Evolutionary conservation across 192 early-diverging fungal genomes (phyloP), one percentile per base, ranked within the genome.

Genomic region (Entomortierella chlamydospora): DNA sequence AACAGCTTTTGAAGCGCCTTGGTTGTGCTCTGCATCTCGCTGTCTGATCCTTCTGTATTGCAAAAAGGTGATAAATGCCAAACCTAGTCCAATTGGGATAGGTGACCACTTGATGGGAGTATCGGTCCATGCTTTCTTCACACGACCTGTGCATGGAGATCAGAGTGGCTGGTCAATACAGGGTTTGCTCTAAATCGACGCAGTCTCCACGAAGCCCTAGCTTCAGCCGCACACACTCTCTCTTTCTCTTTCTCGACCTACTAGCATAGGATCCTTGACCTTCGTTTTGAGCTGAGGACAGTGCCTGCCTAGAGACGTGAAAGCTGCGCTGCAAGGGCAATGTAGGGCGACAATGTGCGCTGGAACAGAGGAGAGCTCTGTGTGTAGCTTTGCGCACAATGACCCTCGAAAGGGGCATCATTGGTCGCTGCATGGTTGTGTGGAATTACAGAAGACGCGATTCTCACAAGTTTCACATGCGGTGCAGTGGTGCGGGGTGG

Each of bases 21-120:
- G 77, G n/a, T 61, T 67, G 26, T 49, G 72, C 34, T 83, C 71
- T 17, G 59, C 66, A 62, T 82, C 86, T 58, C 51, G 84, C 70
- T 25, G 43, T 64, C 52, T 81, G 72, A 63, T 89, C 83, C 76
- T 87, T 84, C 73, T 80, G 82, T 64, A 87, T 34, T 95, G 93
- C 50, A 93, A 83, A 54, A 87, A 70, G 2, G 88, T 87, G 57
- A 97, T 88, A 39, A 92, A 88, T 22, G 88, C 90, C 2, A 97
- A 76, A 18, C 96, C 95, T 20, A 90, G 82, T 28, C 91, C 90
- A 17, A 90, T 84, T 0, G 93, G 91, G 61, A 95, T 95, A 61
- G 90, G 90, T 52, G 91, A 89, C 92, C 92, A 94, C 33, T 73
- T 84, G 25, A 86, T 82, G 41, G 79, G 71, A 15, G 72, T 89